These are phyloP conservation scores for Glarea lozoyensis DNA, from an alignment of 495 filamentous ascomycete species.

Conservation along the genomic window DNA sequence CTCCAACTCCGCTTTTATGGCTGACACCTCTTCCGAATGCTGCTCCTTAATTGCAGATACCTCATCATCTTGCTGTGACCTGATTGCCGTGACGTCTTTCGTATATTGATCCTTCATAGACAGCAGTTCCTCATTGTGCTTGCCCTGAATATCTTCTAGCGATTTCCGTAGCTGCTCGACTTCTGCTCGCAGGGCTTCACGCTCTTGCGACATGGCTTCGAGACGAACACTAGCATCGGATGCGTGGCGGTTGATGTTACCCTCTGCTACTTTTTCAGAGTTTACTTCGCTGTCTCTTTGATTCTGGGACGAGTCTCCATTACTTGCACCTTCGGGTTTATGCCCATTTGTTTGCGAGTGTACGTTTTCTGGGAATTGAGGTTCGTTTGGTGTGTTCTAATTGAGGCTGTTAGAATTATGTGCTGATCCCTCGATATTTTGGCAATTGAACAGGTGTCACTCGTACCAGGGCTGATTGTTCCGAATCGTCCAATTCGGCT, in stretches of 20 bases:
- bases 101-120: slow-evolving; percentile 49
- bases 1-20: slow-evolving; percentile 39
- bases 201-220: slow-evolving; percentile 70
- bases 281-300: no score
- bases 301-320: no score
- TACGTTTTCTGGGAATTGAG: slow-evolving; percentile 10
- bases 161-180: slow-evolving; percentile 74
- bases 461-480: slow-evolving; percentile 20
- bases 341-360: slow-evolving; percentile 15
- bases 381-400: slow-evolving; percentile 21
- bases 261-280: slow-evolving; percentile 9
- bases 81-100: slow-evolving; percentile 35
- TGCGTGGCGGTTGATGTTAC: slow-evolving; percentile 11
- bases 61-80: slow-evolving; percentile 51
- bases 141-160: slow-evolving; percentile 67
- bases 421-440: not conserved
- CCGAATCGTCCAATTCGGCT: slow-evolving; percentile 25
- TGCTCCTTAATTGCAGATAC: slow-evolving; percentile 21
- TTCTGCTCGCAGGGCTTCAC: slow-evolving; percentile 69
- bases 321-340: slow-evolving; percentile 14
- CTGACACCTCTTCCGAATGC: slow-evolving; percentile 37
- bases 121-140: slow-evolving; percentile 41
- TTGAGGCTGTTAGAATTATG: slow-evolving; percentile 7
- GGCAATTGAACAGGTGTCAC: slow-evolving; percentile 22
- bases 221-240: slow-evolving; percentile 38